A percentile compares a stretch with the other conserved stretches of the same genome.
phyloP scores from a whole-genome alignment of 2,329 filamentous ascomycete species.

The Colletotrichum navitas region DNA sequence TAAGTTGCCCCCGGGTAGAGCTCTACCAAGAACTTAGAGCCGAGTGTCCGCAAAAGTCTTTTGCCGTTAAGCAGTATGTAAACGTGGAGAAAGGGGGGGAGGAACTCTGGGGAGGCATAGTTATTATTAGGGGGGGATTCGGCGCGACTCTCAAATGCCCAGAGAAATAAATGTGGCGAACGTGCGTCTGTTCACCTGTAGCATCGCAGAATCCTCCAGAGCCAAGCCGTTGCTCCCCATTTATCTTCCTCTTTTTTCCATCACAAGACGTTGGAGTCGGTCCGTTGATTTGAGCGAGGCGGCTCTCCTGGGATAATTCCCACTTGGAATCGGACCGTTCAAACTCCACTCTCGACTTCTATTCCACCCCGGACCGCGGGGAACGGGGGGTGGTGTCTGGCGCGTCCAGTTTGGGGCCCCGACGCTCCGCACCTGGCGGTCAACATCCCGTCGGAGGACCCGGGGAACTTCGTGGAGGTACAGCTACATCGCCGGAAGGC shows the following conservation, averaged over 20 bases:
- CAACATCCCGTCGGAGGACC: constrained; percentile 19
- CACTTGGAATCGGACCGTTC: constrained; percentile 36
- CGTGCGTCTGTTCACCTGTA: background rate
- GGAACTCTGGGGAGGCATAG: background rate
- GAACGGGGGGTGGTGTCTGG: constrained; percentile 10
- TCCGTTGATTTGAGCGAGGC: constrained; percentile 38
- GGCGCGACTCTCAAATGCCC: background rate
- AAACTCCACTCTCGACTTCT: background rate
- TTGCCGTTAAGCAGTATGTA: background rate
- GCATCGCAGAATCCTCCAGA: constrained; percentile 1
- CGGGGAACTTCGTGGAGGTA: constrained; percentile 23
- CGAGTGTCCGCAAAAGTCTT: background rate
- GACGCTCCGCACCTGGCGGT: constrained; percentile 25
- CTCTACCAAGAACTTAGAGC: background rate
- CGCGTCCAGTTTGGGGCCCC: constrained; percentile 27
- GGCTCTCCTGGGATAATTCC: constrained; percentile 1
- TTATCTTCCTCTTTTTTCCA: constrained; percentile 22
- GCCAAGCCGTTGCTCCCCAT: constrained; percentile 36
- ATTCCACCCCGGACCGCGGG: constrained; percentile 19
- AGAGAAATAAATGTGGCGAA: constrained; percentile 5
- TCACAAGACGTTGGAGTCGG: constrained; percentile 32
- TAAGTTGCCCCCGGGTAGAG: too few species aligned
- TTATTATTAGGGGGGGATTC: background rate
- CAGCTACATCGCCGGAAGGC: constrained; percentile 4
- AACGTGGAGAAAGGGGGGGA: constrained; percentile 9